phyloP scores from a whole-genome alignment of 73 alveolate genomes.

The Symbiodinium natans region DNA sequence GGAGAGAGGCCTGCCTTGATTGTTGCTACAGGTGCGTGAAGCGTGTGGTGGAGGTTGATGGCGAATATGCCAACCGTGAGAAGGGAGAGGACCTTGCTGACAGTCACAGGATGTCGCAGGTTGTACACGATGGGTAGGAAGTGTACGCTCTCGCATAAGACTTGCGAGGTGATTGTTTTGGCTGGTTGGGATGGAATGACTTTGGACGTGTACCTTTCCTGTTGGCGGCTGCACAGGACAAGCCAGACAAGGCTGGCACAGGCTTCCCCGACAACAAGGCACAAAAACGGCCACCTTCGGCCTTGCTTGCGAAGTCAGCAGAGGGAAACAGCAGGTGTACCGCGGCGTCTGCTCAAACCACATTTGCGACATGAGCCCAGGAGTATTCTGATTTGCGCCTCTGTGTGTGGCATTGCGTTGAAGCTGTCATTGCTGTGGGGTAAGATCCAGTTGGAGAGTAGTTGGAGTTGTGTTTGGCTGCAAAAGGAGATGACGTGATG shows the following conservation, averaged over 20 bases:
- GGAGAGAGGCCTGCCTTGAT: background rate
- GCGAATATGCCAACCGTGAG: conserved; percentile 23
- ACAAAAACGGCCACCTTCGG: too few relatives aligned
- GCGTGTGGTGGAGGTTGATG: conserved; percentile 89
- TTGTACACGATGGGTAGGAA: background rate
- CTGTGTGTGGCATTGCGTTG: too few relatives aligned
- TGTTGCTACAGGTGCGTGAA: conserved; percentile 47
- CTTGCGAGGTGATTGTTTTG: too few relatives aligned
- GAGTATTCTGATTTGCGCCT: background rate
- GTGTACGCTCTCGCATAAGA: too few relatives aligned
- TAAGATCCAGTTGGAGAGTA: too few relatives aligned
- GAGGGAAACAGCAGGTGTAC: conserved; percentile 74
- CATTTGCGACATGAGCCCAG: conserved; percentile 91
- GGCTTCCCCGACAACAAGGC: conserved; percentile 92
- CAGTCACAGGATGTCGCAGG: background rate
- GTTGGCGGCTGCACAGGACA: background rate
- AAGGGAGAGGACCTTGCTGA: background rate
- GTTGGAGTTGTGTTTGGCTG: too few relatives aligned
- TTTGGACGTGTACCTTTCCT: too few relatives aligned
- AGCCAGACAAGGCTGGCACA: conserved; percentile 91
- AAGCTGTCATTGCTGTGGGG: too few relatives aligned
- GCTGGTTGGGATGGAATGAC: too few relatives aligned
- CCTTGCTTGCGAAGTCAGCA: too few relatives aligned
- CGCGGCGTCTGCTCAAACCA: conserved; percentile 94
- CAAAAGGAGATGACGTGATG: conserved; percentile 66